phyloP scores from a whole-genome alignment of 176 grass and related monocot species.

The Ensete ventricosum region DNA sequence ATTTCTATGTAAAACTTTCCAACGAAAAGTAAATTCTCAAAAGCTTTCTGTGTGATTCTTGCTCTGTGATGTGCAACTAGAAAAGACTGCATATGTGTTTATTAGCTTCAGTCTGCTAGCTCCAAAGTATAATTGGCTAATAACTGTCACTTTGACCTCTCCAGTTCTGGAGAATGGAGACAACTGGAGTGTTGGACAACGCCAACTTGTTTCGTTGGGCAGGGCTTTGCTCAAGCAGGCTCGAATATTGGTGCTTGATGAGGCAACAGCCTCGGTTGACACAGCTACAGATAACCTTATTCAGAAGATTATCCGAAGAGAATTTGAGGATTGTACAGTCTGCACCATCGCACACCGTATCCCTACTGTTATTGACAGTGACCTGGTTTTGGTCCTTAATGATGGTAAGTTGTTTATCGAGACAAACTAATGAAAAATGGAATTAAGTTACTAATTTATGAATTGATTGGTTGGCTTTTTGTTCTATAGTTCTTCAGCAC shows the following conservation, averaged over 20 bases:
- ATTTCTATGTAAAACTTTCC: too few relatives aligned
- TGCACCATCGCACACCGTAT: constrained; percentile 97
- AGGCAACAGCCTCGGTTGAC: constrained; percentile 96
- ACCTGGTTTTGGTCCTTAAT: constrained; percentile 80
- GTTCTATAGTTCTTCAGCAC: too few relatives aligned
- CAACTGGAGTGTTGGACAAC: constrained; percentile 97
- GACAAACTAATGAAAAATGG: neutral
- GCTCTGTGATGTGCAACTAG: too few relatives aligned
- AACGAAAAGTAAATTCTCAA: too few relatives aligned
- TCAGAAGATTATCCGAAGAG: constrained; percentile 95
- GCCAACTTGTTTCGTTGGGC: constrained; percentile 90
- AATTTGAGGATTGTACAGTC: constrained; percentile 85
- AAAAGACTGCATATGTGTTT: too few relatives aligned
- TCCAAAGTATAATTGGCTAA: neutral
- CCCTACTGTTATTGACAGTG: constrained; percentile 96
- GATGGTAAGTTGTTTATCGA: constrained; percentile 35
- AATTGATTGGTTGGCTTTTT: too few relatives aligned
- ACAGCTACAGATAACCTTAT: constrained; percentile 95
- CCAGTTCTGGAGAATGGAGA: constrained; percentile 92
- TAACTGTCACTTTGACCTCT: constrained; percentile 14
- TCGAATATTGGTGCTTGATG: constrained; percentile 88
- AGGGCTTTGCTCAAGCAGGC: constrained; percentile 88
- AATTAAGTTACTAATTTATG: too few relatives aligned
- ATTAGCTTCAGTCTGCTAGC: too few relatives aligned
- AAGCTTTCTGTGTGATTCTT: too few relatives aligned